Percentiles rank a stretch among this genome's conserved stretches.
These are phyloP conservation scores for Elsinoe arachidis DNA, from an alignment of 2,329 filamentous ascomycete genomes.

Conservation along the genomic window DNA sequence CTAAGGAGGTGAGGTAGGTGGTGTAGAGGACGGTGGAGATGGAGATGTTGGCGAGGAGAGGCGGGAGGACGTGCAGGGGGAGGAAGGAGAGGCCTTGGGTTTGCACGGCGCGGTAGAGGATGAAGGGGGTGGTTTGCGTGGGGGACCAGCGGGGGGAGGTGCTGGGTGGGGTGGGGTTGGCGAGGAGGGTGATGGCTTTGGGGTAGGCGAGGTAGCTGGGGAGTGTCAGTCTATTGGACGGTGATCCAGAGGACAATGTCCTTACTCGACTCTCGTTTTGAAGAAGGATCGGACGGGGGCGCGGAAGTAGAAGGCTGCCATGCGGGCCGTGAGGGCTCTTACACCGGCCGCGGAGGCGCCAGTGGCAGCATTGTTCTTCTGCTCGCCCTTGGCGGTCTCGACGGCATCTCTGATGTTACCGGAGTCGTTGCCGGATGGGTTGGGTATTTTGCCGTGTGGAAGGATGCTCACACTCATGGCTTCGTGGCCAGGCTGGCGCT, in stretches of 20 bases:
- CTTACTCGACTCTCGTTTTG: slow-evolving; percentile 78
- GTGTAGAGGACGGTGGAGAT: slow-evolving; percentile 70
- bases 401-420: slow-evolving; percentile 9
- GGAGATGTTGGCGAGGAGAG: slow-evolving; percentile 63
- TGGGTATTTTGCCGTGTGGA: not conserved
- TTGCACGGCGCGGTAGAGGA: slow-evolving; percentile 58
- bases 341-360: slow-evolving; percentile 80
- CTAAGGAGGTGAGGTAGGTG: slow-evolving; percentile 63
- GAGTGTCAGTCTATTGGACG: not conserved
- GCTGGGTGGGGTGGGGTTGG: slow-evolving; percentile 29
- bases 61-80: slow-evolving; percentile 68
- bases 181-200: slow-evolving; percentile 52
- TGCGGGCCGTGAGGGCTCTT: slow-evolving; percentile 72
- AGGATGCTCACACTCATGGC: slow-evolving; percentile 1
- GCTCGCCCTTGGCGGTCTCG: not conserved
- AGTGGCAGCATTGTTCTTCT: slow-evolving; percentile 50
- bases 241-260: not conserved
- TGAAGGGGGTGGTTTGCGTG: slow-evolving; percentile 58
- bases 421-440: not conserved
- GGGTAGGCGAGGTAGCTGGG: slow-evolving; percentile 52
- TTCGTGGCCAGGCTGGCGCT: not conserved
- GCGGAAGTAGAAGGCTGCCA: slow-evolving; percentile 84
- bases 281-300: slow-evolving; percentile 91
- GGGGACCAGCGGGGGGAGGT: slow-evolving; percentile 47
- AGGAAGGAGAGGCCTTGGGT: slow-evolving; percentile 67